Evolutionary conservation across 345 rosid genomes (phyloP).

Genomic region (Eucalyptus caleyi): DNA sequence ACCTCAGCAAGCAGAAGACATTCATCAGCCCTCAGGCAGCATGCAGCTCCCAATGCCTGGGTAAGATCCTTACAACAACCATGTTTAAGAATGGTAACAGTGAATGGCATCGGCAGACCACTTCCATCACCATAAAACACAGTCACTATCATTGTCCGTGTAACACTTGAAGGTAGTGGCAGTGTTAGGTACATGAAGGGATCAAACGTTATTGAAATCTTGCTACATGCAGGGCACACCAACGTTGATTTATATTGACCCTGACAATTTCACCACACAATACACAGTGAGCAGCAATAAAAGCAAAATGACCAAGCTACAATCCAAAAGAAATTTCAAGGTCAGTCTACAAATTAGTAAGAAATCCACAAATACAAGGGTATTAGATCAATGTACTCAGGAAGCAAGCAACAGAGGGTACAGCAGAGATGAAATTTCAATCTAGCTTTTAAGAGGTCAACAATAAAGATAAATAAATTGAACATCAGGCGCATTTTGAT

Average conservation of each 20-base stretch:
- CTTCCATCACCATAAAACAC: conserved; percentile 69
- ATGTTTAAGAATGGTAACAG: conserved; percentile 63
- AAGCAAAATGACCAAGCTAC: neutral
- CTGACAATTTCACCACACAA: conserved; percentile 22
- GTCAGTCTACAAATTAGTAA: neutral
- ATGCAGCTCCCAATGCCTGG: conserved; percentile 54
- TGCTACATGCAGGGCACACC: conserved; percentile 79
- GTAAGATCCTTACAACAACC: conserved; percentile 68
- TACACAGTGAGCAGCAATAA: neutral
- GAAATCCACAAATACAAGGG: neutral
- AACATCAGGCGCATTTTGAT: neutral
- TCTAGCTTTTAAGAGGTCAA: neutral
- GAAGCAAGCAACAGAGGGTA: neutral
- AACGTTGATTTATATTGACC: conserved; percentile 96
- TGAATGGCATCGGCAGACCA: conserved; percentile 65
- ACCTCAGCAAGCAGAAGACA: conserved; percentile 84
- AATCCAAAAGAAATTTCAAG: neutral
- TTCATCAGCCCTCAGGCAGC: conserved; percentile 73
- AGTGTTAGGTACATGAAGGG: conserved; percentile 92
- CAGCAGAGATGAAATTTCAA: neutral
- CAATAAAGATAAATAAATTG: neutral
- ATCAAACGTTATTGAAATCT: conserved; percentile 84
- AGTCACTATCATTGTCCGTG: conserved; percentile 78
- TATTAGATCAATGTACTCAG: neutral
- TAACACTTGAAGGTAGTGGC: conserved; percentile 79